phyloP scores from a whole-genome alignment of 805 yeast genomes.

The Starmerella apicola region DNA sequence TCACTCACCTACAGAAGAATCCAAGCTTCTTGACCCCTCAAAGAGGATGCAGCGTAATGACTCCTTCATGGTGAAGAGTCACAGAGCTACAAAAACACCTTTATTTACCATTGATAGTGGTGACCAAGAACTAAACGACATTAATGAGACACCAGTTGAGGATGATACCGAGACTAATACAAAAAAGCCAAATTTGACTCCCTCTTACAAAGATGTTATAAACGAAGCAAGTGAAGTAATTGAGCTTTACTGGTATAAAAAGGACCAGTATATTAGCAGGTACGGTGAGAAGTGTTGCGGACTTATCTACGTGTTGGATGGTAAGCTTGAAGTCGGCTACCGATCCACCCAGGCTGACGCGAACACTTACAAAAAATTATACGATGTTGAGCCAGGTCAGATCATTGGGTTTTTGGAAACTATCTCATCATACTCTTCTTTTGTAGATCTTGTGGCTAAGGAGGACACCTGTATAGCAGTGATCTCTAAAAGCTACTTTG shows the following conservation, averaged over 20 bases:
- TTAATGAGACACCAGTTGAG: not conserved
- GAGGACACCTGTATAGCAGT: slow-evolving; percentile 58
- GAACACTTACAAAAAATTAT: slow-evolving; percentile 27
- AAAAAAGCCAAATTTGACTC: not conserved
- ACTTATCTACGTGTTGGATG: slow-evolving; percentile 66
- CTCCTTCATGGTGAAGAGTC: not conserved
- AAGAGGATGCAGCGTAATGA: not conserved
- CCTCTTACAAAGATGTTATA: slow-evolving; percentile 30
- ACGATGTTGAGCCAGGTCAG: slow-evolving; percentile 61
- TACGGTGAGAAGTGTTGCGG: slow-evolving; percentile 63
- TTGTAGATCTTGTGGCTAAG: slow-evolving; percentile 50
- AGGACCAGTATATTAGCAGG: slow-evolving; percentile 46
- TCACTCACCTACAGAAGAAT: not conserved
- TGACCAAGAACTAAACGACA: too few species aligned
- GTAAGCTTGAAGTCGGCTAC: slow-evolving; percentile 53
- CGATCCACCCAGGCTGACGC: slow-evolving; percentile 23
- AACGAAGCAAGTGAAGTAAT: slow-evolving; percentile 37
- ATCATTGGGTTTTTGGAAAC: slow-evolving; percentile 80
- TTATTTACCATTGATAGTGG: too few species aligned
- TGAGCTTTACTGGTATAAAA: slow-evolving; percentile 40
- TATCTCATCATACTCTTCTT: slow-evolving; percentile 61
- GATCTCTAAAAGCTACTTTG: slow-evolving; percentile 49
- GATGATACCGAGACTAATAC: not conserved
- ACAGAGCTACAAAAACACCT: too few species aligned
- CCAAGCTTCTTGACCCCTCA: not conserved